Percentiles rank a stretch among this genome's conserved stretches.
These are phyloP conservation scores for Penicillium salamii DNA, from an alignment of 495 filamentous ascomycete species.

Conservation along the genomic window DNA sequence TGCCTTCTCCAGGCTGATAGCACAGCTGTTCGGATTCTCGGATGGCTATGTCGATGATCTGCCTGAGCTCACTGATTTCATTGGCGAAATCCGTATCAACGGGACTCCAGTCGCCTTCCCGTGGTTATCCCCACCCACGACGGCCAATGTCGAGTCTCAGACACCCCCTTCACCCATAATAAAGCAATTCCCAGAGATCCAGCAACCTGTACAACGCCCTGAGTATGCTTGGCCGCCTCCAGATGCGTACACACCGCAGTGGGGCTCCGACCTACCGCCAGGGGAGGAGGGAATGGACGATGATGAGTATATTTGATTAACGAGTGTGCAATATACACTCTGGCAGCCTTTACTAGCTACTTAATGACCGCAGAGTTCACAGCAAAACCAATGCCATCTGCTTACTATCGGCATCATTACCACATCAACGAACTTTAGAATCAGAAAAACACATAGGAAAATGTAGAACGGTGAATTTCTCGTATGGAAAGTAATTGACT, in stretches of 20 bases:
- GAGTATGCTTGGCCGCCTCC: conserved; percentile 15
- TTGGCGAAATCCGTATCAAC: conserved; percentile 35
- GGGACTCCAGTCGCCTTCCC: conserved; percentile 28
- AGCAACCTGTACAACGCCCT: conserved; percentile 4
- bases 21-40: conserved; percentile 39
- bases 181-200: not conserved
- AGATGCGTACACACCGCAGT: conserved; percentile 9
- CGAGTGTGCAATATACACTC: too few species aligned
- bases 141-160: conserved; percentile 3
- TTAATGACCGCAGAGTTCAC: too few species aligned
- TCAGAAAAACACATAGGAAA: too few species aligned
- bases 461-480: too few species aligned
- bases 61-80: conserved; percentile 21
- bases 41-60: conserved; percentile 45
- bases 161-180: conserved; percentile 2
- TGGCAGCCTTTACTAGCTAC: too few species aligned
- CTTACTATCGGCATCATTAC: too few species aligned
- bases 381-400: too few species aligned
- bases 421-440: too few species aligned
- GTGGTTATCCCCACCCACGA: conserved; percentile 19
- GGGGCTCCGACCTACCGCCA: conserved; percentile 18
- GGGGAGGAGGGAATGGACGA: conserved; percentile 26
- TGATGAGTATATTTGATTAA: conserved; percentile 35
- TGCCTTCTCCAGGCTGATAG: conserved; percentile 29
- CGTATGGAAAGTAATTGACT: too few species aligned